phyloP scores from a whole-genome alignment of 2,329 filamentous ascomycete genomes.

The Penicillium sp. region DNA sequence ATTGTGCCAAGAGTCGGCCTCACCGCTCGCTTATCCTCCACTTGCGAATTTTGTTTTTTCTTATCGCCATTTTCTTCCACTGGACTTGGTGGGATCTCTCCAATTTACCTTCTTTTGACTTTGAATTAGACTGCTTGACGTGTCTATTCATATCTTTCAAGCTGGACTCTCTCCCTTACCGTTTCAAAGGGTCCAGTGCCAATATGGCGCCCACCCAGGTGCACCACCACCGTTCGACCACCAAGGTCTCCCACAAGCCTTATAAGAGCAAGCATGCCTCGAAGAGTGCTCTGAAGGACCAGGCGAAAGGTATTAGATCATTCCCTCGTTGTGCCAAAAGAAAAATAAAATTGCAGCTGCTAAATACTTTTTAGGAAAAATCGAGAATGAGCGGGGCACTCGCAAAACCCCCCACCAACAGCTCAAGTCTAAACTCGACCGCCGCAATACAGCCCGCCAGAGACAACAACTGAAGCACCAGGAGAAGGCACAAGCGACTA shows the following conservation, averaged over 20 bases:
- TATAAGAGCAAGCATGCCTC: constrained; percentile 93
- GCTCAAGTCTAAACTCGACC: constrained; percentile 95
- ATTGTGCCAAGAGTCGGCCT: constrained; percentile 41
- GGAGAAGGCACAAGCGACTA: constrained; percentile 77
- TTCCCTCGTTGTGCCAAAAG: neutral
- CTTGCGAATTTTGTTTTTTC: constrained; percentile 42
- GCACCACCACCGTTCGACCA: constrained; percentile 89
- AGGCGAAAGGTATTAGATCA: constrained; percentile 71
- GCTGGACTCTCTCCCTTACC: constrained; percentile 70
- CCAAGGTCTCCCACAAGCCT: constrained; percentile 82
- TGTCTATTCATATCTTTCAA: constrained; percentile 17
- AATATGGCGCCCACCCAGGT: constrained; percentile 73
- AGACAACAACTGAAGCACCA: constrained; percentile 80
- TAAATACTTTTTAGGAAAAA: constrained; percentile 65
- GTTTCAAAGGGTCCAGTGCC: constrained; percentile 75
- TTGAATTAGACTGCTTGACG: neutral
- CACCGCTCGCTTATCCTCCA: constrained; percentile 42
- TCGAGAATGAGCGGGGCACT: constrained; percentile 71
- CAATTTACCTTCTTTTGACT: constrained; percentile 7
- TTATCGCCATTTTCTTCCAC: constrained; percentile 27
- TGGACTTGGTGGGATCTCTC: constrained; percentile 10
- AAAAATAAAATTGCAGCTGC: constrained; percentile 3
- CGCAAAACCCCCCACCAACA: constrained; percentile 93
- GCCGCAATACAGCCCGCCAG: constrained; percentile 93
- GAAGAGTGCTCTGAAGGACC: constrained; percentile 83